Conservation (phyloP, 495 filamentous ascomycete species). For the Aspergillus homomorphus region DNA sequence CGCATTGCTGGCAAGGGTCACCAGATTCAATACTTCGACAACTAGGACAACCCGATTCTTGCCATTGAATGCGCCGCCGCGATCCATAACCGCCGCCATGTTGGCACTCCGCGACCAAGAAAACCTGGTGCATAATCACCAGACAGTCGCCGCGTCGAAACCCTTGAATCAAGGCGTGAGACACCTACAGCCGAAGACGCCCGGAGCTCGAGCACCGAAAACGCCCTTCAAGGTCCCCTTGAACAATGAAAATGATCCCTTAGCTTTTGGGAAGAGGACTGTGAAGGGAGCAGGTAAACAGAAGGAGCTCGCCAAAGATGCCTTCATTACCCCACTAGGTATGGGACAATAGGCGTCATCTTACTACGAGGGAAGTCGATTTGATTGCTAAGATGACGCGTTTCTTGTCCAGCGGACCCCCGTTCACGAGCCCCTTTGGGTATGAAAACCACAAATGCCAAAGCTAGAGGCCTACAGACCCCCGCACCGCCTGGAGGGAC, state of each 20-base stretch:
- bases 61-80: slow-evolving; percentile 25
- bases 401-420: slow-evolving; percentile 46
- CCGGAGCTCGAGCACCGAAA: slow-evolving; percentile 70
- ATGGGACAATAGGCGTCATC: slow-evolving; percentile 23
- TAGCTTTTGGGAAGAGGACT: slow-evolving; percentile 62
- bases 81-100: slow-evolving; percentile 50
- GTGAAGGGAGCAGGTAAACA: slow-evolving; percentile 60
- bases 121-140: slow-evolving; percentile 75
- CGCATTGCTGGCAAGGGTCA: background rate
- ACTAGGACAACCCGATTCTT: background rate
- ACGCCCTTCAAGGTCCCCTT: slow-evolving; percentile 79
- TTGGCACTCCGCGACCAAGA: slow-evolving; percentile 86
- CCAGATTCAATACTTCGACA: slow-evolving; percentile 3
- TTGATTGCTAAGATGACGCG: background rate
- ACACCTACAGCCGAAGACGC: slow-evolving; percentile 71
- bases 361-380: background rate
- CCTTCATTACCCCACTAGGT: slow-evolving; percentile 85
- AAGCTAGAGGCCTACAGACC: slow-evolving; percentile 67
- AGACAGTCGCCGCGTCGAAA: slow-evolving; percentile 73
- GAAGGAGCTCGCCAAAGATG: slow-evolving; percentile 61
- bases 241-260: slow-evolving; percentile 81
- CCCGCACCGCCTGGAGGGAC: slow-evolving; percentile 48
- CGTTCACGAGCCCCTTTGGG: slow-evolving; percentile 79
- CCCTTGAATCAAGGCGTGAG: slow-evolving; percentile 67
- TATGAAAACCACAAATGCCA: slow-evolving; percentile 94